Percentiles rank a stretch among this genome's conserved stretches.
phyloP scores from a whole-genome alignment of 208 protist species.

The Strigomonas galati region DNA sequence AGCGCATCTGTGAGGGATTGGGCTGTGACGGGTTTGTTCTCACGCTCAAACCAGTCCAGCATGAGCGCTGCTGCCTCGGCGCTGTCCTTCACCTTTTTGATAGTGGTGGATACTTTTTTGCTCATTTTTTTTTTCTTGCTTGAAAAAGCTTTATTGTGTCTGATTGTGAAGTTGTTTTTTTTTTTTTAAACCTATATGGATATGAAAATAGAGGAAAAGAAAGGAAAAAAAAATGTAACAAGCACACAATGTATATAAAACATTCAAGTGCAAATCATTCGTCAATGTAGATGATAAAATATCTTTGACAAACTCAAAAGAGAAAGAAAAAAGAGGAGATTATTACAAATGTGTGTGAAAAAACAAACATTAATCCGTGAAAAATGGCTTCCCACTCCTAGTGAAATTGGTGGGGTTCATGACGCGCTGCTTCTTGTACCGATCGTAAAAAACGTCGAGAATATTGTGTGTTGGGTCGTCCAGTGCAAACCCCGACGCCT shows the following conservation, averaged over 20 bases:
- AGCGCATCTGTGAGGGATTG: slow-evolving; percentile 83
- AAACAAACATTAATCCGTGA: slow-evolving; percentile 14
- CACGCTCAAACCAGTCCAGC: slow-evolving; percentile 78
- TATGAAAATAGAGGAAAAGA: background rate
- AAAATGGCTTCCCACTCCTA: slow-evolving; percentile 53
- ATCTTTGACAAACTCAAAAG: background rate
- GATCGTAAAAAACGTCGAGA: slow-evolving; percentile 51
- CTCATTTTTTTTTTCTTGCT: slow-evolving; percentile 25
- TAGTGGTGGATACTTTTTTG: slow-evolving; percentile 24
- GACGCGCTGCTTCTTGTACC: slow-evolving; percentile 44
- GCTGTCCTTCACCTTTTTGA: slow-evolving; percentile 52
- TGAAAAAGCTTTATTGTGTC: too few species aligned
- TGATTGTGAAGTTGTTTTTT: background rate
- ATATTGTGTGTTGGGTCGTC: slow-evolving; percentile 50
- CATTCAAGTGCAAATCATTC: background rate
- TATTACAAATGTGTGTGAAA: background rate
- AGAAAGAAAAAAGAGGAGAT: background rate
- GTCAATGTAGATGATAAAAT: background rate
- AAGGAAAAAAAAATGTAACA: too few species aligned
- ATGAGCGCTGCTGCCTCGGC: slow-evolving; percentile 38
- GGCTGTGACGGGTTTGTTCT: slow-evolving; percentile 76
- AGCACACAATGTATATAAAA: too few species aligned
- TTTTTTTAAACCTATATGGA: background rate
- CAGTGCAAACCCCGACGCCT: slow-evolving; percentile 64
- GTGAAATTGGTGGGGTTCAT: slow-evolving; percentile 74